Conservation (phyloP, 768 basidiomycete genomes). For the Auricularia cornea region DNA sequence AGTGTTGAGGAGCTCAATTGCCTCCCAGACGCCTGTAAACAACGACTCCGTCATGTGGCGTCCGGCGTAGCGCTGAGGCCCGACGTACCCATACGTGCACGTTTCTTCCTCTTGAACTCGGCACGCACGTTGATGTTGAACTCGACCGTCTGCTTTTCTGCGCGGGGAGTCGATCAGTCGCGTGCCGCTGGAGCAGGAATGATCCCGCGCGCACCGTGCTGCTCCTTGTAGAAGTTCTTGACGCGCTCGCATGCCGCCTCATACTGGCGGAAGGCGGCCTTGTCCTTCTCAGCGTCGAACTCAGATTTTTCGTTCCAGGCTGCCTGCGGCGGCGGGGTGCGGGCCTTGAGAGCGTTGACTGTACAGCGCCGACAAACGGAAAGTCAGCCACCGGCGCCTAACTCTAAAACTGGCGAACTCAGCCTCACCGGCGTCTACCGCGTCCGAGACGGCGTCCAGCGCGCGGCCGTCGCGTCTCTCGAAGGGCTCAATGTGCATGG, state of each 20-base stretch:
- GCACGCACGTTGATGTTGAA: conserved; percentile 76
- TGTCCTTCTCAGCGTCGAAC: conserved; percentile 59
- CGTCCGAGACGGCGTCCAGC: conserved; percentile 40
- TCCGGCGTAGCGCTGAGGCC: background rate
- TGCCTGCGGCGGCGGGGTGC: conserved; percentile 15
- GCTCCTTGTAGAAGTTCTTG: conserved; percentile 26
- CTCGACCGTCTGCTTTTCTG: conserved; percentile 81
- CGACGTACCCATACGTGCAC: conserved; percentile 56
- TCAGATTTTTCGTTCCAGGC: conserved; percentile 47
- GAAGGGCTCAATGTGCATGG: background rate
- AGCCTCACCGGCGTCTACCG: conserved; percentile 38
- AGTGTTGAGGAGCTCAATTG: conserved; percentile 80
- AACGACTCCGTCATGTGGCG: conserved; percentile 1
- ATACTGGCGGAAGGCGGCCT: conserved; percentile 61
- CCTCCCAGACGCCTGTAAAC: conserved; percentile 52
- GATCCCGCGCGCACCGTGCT: background rate
- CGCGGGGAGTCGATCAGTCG: background rate
- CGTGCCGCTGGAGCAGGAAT: background rate
- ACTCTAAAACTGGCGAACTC: background rate
- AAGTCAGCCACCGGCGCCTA: conserved; percentile 1
- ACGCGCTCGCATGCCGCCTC: conserved; percentile 70
- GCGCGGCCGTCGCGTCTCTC: conserved; percentile 18
- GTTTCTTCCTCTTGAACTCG: conserved; percentile 56
- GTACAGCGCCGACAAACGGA: background rate
- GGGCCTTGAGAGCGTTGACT: conserved; percentile 67